phyloP scores from a whole-genome alignment of 225 moss, liverwort and hornwort genomes.

The Pleurozium schreberi region DNA sequence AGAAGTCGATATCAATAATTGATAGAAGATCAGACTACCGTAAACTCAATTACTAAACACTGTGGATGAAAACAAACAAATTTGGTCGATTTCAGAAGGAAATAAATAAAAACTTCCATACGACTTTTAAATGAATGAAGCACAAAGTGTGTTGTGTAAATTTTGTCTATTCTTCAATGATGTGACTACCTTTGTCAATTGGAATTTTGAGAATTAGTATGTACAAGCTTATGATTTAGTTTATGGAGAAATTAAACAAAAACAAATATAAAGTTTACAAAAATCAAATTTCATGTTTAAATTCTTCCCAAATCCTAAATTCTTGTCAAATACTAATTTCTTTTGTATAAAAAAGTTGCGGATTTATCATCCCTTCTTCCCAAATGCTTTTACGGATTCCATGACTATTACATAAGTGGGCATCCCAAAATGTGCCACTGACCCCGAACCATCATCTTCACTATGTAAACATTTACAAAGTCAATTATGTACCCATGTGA shows the following conservation, averaged over 20 bases:
- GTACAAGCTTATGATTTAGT: background rate
- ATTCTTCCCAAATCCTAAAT: background rate
- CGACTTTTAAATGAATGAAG: background rate
- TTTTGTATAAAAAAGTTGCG: background rate
- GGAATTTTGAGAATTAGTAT: background rate
- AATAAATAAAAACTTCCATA: too few relatives aligned
- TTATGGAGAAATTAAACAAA: background rate
- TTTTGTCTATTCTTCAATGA: background rate
- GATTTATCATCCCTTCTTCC: background rate
- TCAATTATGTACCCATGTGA: too few relatives aligned
- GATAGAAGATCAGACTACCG: too few relatives aligned
- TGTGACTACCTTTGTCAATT: background rate
- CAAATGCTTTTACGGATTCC: background rate
- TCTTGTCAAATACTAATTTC: background rate
- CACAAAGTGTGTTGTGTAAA: too few relatives aligned
- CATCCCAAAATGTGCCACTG: too few relatives aligned
- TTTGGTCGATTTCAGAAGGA: too few relatives aligned
- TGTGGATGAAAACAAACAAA: too few relatives aligned
- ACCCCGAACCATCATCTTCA: too few relatives aligned
- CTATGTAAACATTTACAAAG: too few relatives aligned
- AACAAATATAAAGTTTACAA: background rate
- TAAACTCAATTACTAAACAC: too few relatives aligned
- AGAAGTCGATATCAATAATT: too few relatives aligned
- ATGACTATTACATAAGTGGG: too few relatives aligned
- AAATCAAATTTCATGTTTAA: background rate